A percentile compares a stretch with the other conserved stretches of the same genome.
Conservation (phyloP, 2,329 filamentous ascomycete genomes). For the Diaporthe eres region DNA sequence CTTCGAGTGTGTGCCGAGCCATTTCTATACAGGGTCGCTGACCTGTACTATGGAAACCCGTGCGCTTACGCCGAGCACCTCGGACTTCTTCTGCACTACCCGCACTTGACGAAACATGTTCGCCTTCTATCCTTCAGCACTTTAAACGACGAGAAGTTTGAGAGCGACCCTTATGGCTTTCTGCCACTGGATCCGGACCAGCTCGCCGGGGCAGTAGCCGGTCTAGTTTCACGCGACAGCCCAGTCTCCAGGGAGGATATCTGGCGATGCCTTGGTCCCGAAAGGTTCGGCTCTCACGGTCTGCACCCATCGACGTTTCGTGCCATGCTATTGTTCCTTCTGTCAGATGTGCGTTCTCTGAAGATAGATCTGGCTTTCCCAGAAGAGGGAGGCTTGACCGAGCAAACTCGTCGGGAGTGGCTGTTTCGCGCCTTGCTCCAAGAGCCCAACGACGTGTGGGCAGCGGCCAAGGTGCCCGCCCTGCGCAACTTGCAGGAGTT, state of each 20-base stretch:
- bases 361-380: background rate
- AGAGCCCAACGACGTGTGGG: background rate
- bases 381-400: background rate
- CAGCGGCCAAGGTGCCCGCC: background rate
- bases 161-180: background rate
- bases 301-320: constrained; percentile 1
- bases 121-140: background rate
- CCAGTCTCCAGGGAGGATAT: background rate
- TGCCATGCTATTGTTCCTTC: constrained; percentile 7
- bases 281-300: background rate
- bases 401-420: background rate
- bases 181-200: background rate
- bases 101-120: background rate
- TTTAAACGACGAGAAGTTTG: background rate
- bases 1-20: background rate
- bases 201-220: background rate
- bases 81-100: background rate
- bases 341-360: background rate
- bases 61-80: background rate
- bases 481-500: background rate
- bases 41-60: background rate
- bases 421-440: background rate
- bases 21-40: background rate
- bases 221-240: background rate
- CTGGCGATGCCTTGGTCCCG: background rate